These are phyloP conservation scores for Suhomyces kilbournensis DNA, from an alignment of 805 yeast genomes.

Conservation along the genomic window DNA sequence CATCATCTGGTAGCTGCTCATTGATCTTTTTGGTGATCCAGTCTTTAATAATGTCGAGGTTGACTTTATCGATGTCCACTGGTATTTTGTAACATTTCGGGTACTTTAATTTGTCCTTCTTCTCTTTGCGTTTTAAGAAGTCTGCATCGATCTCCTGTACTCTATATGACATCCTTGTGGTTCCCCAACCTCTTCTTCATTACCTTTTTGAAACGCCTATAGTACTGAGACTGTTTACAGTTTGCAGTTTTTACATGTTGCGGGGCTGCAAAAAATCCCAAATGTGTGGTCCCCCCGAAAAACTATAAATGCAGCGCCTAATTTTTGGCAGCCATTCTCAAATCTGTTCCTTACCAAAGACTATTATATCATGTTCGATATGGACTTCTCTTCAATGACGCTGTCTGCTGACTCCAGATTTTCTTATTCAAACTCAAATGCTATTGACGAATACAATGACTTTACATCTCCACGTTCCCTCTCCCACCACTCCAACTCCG, in stretches of 20 bases:
- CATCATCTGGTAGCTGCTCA: constrained; percentile 48
- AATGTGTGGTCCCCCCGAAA: neutral
- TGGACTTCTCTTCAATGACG: neutral
- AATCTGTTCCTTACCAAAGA: neutral
- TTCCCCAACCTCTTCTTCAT: neutral
- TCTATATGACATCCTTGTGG: constrained; percentile 16
- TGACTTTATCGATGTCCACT: constrained; percentile 39
- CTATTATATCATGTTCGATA: neutral
- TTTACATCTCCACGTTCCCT: neutral
- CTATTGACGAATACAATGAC: neutral
- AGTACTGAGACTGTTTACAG: neutral
- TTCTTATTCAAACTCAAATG: neutral
- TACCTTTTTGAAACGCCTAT: neutral
- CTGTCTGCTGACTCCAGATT: neutral
- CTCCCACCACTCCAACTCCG: neutral
- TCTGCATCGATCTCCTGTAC: constrained; percentile 16
- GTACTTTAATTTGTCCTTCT: constrained; percentile 19
- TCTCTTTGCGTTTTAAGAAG: constrained; percentile 7
- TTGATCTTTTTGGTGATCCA: constrained; percentile 40
- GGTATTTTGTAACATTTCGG: constrained; percentile 33
- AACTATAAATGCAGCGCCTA: neutral
- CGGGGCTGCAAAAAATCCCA: neutral
- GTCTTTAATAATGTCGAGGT: constrained; percentile 32
- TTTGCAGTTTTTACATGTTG: neutral
- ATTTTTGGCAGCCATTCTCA: neutral